Evolutionary conservation across 2,329 filamentous ascomycete genomes (phyloP).

Genomic region (Escovopsis weberi): DNA sequence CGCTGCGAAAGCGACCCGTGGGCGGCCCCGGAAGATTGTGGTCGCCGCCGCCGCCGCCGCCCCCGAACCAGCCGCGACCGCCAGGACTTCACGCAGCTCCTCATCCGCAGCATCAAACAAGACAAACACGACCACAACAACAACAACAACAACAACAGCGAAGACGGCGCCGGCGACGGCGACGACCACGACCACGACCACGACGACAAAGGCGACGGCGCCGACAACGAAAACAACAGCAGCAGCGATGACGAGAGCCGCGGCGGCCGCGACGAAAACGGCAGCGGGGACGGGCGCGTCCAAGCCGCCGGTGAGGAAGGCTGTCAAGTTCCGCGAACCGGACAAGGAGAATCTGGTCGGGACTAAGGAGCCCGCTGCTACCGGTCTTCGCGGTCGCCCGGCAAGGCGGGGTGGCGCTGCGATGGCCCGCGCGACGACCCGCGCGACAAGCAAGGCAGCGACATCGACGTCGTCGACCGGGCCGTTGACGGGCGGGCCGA

Average conservation of each 20-base stretch:
- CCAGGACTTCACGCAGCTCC: constrained; percentile 18
- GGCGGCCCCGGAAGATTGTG: constrained; percentile 28
- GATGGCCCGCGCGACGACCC: constrained; percentile 19
- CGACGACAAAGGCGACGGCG: constrained; percentile 3
- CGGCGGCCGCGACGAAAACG: background rate
- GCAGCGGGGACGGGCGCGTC: constrained; percentile 7
- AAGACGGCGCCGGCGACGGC: constrained; percentile 4
- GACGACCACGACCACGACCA: constrained; percentile 8
- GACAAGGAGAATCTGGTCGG: constrained; percentile 48
- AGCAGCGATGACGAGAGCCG: constrained; percentile 13
- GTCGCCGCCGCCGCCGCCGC: constrained; percentile 7
- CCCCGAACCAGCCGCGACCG: constrained; percentile 17
- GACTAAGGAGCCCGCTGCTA: constrained; percentile 19
- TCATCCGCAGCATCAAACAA: constrained; percentile 8
- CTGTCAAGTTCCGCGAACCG: constrained; percentile 47
- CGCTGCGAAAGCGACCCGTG: constrained; percentile 24
- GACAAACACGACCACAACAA: constrained; percentile 14
- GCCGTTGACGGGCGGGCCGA: constrained; percentile 10
- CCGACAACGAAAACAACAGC: constrained; percentile 6
- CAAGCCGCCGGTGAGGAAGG: constrained; percentile 40
- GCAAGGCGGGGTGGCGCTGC: constrained; percentile 26
- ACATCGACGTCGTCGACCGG: constrained; percentile 15
- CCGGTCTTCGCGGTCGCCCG: constrained; percentile 25
- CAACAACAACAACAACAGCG: constrained; percentile 1
- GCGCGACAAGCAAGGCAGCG: constrained; percentile 17